Evolutionary conservation across 768 basidiomycete species (phyloP).

Genomic region (Saitozyma podzolica): DNA sequence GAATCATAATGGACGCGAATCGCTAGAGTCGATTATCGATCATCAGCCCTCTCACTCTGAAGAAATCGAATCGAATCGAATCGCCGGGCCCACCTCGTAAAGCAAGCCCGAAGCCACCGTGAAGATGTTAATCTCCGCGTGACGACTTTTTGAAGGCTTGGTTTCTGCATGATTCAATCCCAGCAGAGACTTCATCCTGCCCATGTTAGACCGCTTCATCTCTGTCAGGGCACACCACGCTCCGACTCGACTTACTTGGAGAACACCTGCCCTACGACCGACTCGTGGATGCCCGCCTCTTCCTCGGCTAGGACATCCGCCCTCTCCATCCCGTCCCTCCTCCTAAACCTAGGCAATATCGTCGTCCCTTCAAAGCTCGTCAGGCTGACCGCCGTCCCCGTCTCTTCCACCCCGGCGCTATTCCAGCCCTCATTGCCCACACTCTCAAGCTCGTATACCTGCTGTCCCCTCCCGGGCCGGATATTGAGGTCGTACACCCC

Average conservation of each 20-base stretch:
- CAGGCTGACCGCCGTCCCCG: constrained; percentile 73
- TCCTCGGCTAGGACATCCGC: constrained; percentile 71
- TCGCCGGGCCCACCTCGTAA: constrained; percentile 70
- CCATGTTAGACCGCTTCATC: not conserved
- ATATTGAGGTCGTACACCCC: constrained; percentile 83
- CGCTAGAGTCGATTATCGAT: constrained; percentile 61
- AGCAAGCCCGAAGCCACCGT: constrained; percentile 95
- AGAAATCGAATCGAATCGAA: not conserved
- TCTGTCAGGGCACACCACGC: not conserved
- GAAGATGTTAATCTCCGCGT: constrained; percentile 97
- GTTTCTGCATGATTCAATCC: constrained; percentile 18
- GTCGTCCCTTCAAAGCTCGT: constrained; percentile 89
- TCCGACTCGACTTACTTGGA: constrained; percentile 12
- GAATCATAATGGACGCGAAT: constrained; percentile 96
- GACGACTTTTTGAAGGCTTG: constrained; percentile 47
- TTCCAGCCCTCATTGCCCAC: constrained; percentile 88
- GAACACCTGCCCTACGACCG: constrained; percentile 18
- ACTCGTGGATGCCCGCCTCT: constrained; percentile 1
- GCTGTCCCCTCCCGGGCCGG: constrained; percentile 73
- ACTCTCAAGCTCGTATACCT: constrained; percentile 79
- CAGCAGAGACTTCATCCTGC: constrained; percentile 38
- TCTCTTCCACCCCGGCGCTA: constrained; percentile 67
- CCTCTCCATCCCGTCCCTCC: constrained; percentile 73
- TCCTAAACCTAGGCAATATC: constrained; percentile 73
- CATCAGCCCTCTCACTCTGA: not conserved